phyloP scores from a whole-genome alignment of 345 rosid genomes.

The Citrus medica region DNA sequence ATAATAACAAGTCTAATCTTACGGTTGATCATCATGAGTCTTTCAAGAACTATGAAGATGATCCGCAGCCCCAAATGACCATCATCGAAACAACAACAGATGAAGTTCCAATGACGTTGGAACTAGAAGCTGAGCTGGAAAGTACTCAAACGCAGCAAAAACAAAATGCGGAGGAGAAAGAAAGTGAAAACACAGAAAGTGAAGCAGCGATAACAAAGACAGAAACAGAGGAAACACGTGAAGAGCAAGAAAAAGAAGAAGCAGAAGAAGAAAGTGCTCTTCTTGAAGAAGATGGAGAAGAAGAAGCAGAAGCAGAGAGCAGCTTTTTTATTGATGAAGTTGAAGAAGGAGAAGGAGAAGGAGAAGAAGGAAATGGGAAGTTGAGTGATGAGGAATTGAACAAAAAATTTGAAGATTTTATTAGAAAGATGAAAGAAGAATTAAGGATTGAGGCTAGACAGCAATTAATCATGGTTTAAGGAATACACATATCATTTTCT shows the following conservation, averaged over 20 bases:
- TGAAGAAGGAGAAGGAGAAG: neutral
- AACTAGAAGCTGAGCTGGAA: slow-evolving; percentile 21
- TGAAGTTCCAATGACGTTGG: slow-evolving; percentile 18
- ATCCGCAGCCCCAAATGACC: neutral
- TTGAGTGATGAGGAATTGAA: slow-evolving; percentile 65
- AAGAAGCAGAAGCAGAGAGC: neutral
- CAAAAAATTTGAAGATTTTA: slow-evolving; percentile 87
- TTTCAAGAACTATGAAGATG: slow-evolving; percentile 23
- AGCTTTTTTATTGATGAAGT: neutral
- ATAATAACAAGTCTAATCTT: neutral
- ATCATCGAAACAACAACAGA: neutral
- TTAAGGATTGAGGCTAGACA: slow-evolving; percentile 61
- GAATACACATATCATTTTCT: neutral
- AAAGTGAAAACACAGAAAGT: neutral
- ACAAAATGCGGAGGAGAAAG: neutral
- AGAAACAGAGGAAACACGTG: slow-evolving; percentile 18
- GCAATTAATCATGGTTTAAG: slow-evolving; percentile 49
- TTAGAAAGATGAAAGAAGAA: slow-evolving; percentile 78
- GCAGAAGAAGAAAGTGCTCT: slow-evolving; percentile 11
- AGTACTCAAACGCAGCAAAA: slow-evolving; percentile 1
- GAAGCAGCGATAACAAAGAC: neutral
- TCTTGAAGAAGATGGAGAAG: slow-evolving; percentile 4
- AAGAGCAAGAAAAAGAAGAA: slow-evolving; percentile 16
- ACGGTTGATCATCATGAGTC: neutral
- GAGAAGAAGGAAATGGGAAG: slow-evolving; percentile 28